Base-by-base conservation (phyloP, 2,329 filamentous ascomycete species). In the Fusarium armeniacum region DNA sequence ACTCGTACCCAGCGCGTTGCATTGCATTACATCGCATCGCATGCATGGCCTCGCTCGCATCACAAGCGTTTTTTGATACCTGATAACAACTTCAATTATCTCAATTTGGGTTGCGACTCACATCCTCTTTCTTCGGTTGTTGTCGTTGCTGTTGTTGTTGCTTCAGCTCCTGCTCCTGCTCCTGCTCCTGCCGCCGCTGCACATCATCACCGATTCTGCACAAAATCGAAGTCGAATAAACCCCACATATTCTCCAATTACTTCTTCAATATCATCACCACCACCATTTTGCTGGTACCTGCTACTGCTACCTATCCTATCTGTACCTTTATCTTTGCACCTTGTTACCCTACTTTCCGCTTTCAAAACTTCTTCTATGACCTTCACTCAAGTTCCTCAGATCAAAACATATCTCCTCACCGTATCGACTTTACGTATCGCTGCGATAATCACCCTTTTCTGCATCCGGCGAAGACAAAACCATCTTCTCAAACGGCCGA, bases 391-490 rank as follows among this genome's bases (percentile, higher is more conserved):
- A 67, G 53, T 67, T 70, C 58, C 53, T 38, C 67, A 62, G 38
- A 50, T 61, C 40, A 60, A 62, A 50, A 52, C 46, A 44, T 45
- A 35, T 49, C 57, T 62, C 33, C 50, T 67, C 62, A 70, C 67
- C 66, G 58, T 59, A 69, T 62, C 67, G 35, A 58, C 51, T 41
- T 38, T 50, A 44, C 52, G 58, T 69, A 45, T 67, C 62, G 55
- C 54, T 63, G 52, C 57, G 46, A 52, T 59, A 53, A 43, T 67
- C 36, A 50, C 62, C 66, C 47, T 47, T 54, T 50, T 63, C 62
- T 63, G 54, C 62, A 70, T 67, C 64, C 67, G 67, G 67, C 67
- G 63, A 70, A 60, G 43, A 53, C 67, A 60, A 70, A 64, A 33
- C 53, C 58, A 59, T 55, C 52, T 57, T 56, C 46, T 67, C 67